Conservation (phyloP, 495 filamentous ascomycete species). For the Tuber borchii region DNA sequence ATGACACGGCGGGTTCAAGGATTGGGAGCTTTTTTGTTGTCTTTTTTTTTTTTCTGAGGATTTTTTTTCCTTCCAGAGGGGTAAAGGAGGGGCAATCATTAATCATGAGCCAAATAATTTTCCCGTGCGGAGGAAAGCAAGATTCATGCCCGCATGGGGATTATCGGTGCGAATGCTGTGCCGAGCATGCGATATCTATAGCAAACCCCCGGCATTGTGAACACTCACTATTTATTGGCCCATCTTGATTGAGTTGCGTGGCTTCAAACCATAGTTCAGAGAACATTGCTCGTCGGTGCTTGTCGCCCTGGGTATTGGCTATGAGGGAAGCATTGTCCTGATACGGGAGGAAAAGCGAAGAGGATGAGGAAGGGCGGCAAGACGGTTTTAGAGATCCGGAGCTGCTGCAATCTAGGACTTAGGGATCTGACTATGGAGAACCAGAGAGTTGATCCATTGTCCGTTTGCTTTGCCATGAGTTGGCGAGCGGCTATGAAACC, state of each 20-base stretch:
- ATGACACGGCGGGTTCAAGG: background rate
- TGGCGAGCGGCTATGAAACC: background rate
- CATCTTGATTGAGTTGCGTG: no score
- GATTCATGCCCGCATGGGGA: background rate
- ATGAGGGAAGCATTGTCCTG: background rate
- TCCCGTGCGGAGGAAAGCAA: background rate
- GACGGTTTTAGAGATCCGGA: background rate
- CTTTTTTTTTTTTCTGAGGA: background rate
- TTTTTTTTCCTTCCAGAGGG: constrained; percentile 1
- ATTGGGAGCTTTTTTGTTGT: background rate
- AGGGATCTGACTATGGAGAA: background rate
- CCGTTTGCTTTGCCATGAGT: background rate
- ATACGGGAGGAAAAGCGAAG: background rate
- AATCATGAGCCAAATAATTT: background rate
- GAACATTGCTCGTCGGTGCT: no score
- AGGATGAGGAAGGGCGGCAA: background rate
- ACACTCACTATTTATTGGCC: no score
- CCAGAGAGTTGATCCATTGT: background rate
- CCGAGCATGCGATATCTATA: no score
- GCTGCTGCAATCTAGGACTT: background rate
- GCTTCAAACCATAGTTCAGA: no score
- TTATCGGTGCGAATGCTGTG: background rate
- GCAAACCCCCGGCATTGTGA: no score
- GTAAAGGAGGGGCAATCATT: background rate
- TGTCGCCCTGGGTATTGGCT: no score